Base-by-base conservation (phyloP, 2,329 filamentous ascomycete species). In the Aspergillus oerlinghausenensis region DNA sequence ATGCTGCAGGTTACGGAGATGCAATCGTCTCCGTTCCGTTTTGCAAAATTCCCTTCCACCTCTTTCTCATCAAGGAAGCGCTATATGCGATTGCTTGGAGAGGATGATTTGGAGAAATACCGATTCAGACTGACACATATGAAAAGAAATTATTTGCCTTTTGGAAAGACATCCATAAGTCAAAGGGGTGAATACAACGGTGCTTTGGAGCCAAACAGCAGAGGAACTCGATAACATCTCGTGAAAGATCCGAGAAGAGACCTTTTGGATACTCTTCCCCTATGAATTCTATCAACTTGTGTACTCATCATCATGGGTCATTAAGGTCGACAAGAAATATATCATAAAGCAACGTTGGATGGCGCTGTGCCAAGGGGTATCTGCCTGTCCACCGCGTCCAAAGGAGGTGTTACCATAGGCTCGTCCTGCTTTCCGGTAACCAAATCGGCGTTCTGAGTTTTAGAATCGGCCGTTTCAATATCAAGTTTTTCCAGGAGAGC, bases 81-180 rank as follows among this genome's bases (percentile, higher is more conserved):
- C 71, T 74, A 72, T 53, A 72, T 59, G 72, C 67, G 67, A 55
- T 58, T 70, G 63, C 62, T 73, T 71, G 67, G 70, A 73, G 72
- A 74, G 72, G 71, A 71, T 55, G 52, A 40, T 28, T 21, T 8
- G 23, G 48, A 9, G 23, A 29, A 38, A 42, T n/a, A 28, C 2
- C 17, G 17, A 32, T 32, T 32, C 10, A 3, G 43, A 26, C 35
- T 3, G 21, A 26, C 28, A 45, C 19, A 14, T 6, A 17, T 47
- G 43, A 11, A 11, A 23, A 26, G 10, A 9, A 8, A 3, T 23
- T 26, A 23, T 23, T 23, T 11, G 10, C 14, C 4, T 4, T 7
- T 14, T 3, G 21, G 11, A 2, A 25, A 14, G 23, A 26, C n/a
- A 4, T 47, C 43, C 26, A 47, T 26, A 47, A 14, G 11, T 14